Evolutionary conservation across 2,329 filamentous ascomycete genomes (phyloP).

Genomic region (Corynespora cassiicola): DNA sequence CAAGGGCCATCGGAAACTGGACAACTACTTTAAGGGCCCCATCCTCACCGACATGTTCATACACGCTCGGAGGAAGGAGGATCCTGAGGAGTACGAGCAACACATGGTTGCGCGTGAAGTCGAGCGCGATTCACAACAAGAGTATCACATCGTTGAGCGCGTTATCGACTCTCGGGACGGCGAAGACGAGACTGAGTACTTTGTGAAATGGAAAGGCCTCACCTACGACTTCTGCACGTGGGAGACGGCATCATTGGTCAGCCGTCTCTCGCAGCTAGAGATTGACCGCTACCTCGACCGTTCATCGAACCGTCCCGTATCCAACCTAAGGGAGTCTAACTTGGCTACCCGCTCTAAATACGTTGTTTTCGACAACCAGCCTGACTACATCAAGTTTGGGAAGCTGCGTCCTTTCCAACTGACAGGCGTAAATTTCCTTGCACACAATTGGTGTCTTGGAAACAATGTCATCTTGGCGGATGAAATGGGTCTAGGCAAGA

Average conservation of each 20-base stretch:
- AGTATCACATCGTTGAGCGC: conserved; percentile 91
- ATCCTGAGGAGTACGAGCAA: conserved; percentile 86
- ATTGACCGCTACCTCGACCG: conserved; percentile 92
- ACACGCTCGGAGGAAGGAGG: conserved; percentile 59
- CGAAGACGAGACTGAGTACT: conserved; percentile 85
- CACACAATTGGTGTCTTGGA: conserved; percentile 91
- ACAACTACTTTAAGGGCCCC: conserved; percentile 91
- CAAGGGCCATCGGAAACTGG: conserved; percentile 85
- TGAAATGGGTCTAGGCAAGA: conserved; percentile 98
- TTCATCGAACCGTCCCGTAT: conserved; percentile 78
- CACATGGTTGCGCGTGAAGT: conserved; percentile 95
- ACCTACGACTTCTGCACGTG: conserved; percentile 95
- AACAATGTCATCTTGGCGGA: conserved; percentile 98
- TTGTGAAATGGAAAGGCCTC: conserved; percentile 84
- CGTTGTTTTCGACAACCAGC: conserved; percentile 74
- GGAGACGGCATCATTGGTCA: conserved; percentile 80
- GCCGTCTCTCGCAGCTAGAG: conserved; percentile 80
- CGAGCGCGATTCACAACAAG: conserved; percentile 83
- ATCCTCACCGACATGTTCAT: conserved; percentile 82
- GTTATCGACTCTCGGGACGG: conserved; percentile 84
- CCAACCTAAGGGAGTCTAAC: conserved; percentile 79
- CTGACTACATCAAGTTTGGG: conserved; percentile 82
- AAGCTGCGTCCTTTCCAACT: conserved; percentile 92
- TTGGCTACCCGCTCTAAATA: conserved; percentile 67
- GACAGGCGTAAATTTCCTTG: conserved; percentile 91